Percentiles rank a stretch among this genome's conserved stretches.
These are phyloP conservation scores for Heritiera fomes DNA, from an alignment of 345 rosid genomes.

Conservation along the genomic window DNA sequence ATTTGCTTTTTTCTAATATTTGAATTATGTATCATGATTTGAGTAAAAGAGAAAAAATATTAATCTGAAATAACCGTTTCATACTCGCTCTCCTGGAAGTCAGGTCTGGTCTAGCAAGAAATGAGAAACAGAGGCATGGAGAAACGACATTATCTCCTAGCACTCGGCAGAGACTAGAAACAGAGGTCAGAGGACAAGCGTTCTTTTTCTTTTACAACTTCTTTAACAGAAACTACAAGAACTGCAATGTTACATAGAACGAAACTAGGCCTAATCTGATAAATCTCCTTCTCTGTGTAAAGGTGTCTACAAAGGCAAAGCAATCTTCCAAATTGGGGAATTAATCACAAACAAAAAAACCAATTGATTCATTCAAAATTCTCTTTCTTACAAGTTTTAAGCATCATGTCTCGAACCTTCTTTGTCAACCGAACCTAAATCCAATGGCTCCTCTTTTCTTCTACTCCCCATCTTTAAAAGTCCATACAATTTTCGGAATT, in stretches of 20 bases:
- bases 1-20: no score
- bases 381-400: background rate
- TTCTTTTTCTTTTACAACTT: no score
- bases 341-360: background rate
- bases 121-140: no score
- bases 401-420: constrained; percentile 17
- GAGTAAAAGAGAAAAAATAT: no score
- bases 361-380: background rate
- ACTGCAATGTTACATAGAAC: background rate
- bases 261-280: background rate
- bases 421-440: constrained; percentile 18
- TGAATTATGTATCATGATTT: no score
- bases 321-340: background rate
- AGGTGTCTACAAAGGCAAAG: background rate
- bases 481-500: constrained; percentile 33
- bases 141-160: no score
- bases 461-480: constrained; percentile 29
- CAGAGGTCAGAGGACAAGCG: no score
- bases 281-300: background rate
- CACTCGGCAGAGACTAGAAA: no score
- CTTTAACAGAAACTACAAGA: background rate
- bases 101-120: no score
- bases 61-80: no score
- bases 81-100: no score
- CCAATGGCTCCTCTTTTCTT: constrained; percentile 28